Percentiles rank a stretch among this genome's conserved stretches.
Evolutionary conservation across 352 stramenopile species (phyloP).

Genomic region (Phytophthora pini): DNA sequence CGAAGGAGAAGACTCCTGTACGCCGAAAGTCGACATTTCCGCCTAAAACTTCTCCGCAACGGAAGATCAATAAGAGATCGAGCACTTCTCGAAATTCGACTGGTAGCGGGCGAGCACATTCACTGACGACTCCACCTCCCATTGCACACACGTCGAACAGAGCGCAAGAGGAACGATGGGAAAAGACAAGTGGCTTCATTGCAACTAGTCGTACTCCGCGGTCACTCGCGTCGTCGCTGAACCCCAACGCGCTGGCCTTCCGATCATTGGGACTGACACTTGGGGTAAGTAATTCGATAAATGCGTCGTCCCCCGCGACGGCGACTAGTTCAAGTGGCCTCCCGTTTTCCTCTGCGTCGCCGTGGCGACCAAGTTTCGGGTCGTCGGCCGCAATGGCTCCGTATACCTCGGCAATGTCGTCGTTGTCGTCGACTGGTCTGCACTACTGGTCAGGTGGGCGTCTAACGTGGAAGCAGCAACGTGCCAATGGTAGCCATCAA

Average conservation of each 20-base stretch:
- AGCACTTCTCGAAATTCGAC: constrained; percentile 7
- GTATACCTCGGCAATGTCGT: constrained; percentile 17
- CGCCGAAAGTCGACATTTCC: constrained; percentile 19
- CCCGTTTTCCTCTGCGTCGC: constrained; percentile 24
- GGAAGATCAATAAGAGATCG: constrained; percentile 18
- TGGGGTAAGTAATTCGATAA: constrained; percentile 17
- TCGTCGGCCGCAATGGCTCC: constrained; percentile 13
- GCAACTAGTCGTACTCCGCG: constrained; percentile 19
- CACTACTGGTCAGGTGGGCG: constrained; percentile 34
- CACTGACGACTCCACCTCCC: neutral
- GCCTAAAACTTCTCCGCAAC: constrained; percentile 11
- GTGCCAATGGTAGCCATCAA: constrained; percentile 23
- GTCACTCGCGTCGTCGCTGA: constrained; percentile 25
- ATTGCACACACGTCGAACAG: constrained; percentile 7
- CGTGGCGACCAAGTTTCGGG: constrained; percentile 30
- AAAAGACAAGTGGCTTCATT: constrained; percentile 18
- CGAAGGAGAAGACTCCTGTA: constrained; percentile 14
- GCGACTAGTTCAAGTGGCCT: constrained; percentile 14
- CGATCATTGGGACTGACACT: constrained; percentile 19
- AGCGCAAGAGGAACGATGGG: constrained; percentile 22
- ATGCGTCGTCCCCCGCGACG: constrained; percentile 3
- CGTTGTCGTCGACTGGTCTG: constrained; percentile 20
- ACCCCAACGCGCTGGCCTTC: constrained; percentile 30
- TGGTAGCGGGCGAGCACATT: constrained; percentile 4
- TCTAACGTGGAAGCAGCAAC: constrained; percentile 56